phyloP scores from a whole-genome alignment of 768 basidiomycete genomes.

The Daedaleopsis nitida region DNA sequence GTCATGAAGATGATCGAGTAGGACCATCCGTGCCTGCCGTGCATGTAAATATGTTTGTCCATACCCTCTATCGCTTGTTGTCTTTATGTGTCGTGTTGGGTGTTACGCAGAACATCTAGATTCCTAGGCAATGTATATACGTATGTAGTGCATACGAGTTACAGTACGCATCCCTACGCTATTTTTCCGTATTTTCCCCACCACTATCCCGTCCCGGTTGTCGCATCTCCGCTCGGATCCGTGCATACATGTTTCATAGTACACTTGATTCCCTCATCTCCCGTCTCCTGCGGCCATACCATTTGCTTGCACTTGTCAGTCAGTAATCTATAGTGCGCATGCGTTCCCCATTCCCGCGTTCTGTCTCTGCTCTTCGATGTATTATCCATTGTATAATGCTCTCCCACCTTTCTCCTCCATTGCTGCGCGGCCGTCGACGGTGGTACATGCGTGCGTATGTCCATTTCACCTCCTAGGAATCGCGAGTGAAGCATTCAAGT shows the following conservation, averaged over 20 bases:
- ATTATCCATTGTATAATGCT: slow-evolving; percentile 1
- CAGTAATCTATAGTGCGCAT: neutral
- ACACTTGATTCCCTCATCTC: neutral
- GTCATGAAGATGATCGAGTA: slow-evolving; percentile 53
- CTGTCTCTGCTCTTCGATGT: slow-evolving; percentile 3
- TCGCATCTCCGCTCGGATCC: neutral
- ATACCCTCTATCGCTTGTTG: neutral
- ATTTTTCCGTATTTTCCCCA: neutral
- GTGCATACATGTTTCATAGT: neutral
- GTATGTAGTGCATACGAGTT: slow-evolving; percentile 7
- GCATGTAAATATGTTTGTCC: neutral
- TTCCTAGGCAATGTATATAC: neutral
- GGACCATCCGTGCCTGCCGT: neutral
- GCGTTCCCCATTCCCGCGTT: neutral
- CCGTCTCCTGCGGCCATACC: neutral
- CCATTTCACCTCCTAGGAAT: no score
- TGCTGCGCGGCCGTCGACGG: no score
- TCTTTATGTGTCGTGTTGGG: neutral
- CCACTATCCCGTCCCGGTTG: neutral
- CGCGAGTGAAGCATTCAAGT: no score
- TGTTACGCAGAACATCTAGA: neutral
- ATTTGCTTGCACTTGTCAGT: neutral
- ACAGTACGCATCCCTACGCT: slow-evolving; percentile 6
- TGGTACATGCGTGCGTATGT: no score
- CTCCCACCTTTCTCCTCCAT: no score